A percentile compares a stretch with the other conserved stretches of the same genome.
These are phyloP conservation scores for Carex scoparia DNA, from an alignment of 176 grass and related monocot genomes.

Conservation along the genomic window DNA sequence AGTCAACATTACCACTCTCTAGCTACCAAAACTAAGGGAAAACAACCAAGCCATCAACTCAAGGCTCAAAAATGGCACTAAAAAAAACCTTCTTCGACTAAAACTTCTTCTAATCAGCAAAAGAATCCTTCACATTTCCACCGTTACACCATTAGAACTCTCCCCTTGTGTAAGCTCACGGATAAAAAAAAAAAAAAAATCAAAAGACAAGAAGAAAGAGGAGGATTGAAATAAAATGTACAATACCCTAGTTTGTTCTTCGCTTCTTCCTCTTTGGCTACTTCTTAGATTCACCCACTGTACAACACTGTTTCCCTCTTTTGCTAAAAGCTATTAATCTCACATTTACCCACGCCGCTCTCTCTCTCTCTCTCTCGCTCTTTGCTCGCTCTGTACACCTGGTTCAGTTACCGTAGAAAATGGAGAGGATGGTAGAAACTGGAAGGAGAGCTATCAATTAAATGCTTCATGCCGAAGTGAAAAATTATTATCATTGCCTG, in stretches of 20 bases:
- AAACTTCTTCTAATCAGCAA: not conserved
- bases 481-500: not conserved
- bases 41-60: slow-evolving; percentile 8
- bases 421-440: not conserved
- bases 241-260: not conserved
- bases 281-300: slow-evolving; percentile 14
- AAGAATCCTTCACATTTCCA: slow-evolving; percentile 1
- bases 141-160: slow-evolving; percentile 13
- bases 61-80: not conserved
- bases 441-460: not conserved
- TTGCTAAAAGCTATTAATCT: not conserved
- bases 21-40: not conserved
- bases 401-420: slow-evolving; percentile 22
- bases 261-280: not conserved
- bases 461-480: not conserved
- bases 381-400: not conserved
- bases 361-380: not conserved
- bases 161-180: not conserved
- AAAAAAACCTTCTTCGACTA: not conserved
- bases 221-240: not conserved
- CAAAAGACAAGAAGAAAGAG: not conserved
- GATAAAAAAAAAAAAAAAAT: not conserved
- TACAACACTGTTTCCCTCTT: slow-evolving; percentile 4
- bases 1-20: not conserved
- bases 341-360: not conserved